Conservation (phyloP, 345 rosid genomes). For the Psidium friedrichsthalianum region DNA sequence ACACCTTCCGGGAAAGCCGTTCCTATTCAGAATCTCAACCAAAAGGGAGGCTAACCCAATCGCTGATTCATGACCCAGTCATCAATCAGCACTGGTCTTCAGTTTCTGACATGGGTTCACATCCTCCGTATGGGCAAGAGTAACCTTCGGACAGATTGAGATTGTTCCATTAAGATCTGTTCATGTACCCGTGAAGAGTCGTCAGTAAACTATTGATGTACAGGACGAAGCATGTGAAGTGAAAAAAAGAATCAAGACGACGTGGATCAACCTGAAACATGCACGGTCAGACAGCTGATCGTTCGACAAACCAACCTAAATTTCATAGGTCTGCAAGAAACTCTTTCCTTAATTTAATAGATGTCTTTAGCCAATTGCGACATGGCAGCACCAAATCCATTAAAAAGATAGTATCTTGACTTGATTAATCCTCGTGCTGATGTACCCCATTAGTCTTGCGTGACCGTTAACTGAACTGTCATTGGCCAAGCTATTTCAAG, state of each 20-base stretch:
- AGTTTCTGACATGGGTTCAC: not conserved
- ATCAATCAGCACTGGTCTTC: not conserved
- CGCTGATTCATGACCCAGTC: not conserved
- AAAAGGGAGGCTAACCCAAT: not conserved
- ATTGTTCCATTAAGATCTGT: too few relatives aligned
- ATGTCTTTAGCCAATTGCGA: not conserved
- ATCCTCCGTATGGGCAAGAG: not conserved
- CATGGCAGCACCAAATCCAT: not conserved
- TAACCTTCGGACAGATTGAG: not conserved
- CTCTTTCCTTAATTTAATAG: too few relatives aligned
- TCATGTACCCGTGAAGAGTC: too few relatives aligned
- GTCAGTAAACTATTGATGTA: too few relatives aligned
- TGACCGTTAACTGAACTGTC: not conserved
- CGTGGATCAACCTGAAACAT: not conserved
- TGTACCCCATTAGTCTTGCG: not conserved
- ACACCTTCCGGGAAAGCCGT: not conserved
- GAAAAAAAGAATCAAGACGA: not conserved
- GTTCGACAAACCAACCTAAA: not conserved
- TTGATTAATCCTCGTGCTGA: not conserved
- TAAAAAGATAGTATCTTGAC: not conserved
- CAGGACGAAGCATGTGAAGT: not conserved
- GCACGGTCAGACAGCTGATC: not conserved
- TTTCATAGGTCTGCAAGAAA: not conserved
- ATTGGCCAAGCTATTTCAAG: not conserved
- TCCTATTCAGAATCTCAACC: not conserved